Evolutionary conservation across 2,329 filamentous ascomycete genomes (phyloP).

Genomic region (Curvularia lunata): DNA sequence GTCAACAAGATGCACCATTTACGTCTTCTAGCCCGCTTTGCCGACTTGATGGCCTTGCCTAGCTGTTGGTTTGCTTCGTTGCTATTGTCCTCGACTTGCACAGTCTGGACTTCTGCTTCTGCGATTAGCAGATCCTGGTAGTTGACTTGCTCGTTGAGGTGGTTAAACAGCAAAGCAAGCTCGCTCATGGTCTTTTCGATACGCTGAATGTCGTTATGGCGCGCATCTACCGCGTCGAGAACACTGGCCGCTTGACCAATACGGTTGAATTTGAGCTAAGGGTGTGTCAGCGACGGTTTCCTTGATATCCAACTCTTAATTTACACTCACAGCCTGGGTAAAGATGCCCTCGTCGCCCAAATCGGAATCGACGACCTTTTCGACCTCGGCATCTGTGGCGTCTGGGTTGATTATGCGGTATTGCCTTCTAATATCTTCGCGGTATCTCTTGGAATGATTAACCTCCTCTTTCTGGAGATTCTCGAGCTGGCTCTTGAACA

Average conservation of each 20-base stretch:
- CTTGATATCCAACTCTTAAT: not conserved
- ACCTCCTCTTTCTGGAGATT: constrained; percentile 75
- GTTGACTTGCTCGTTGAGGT: too few relatives aligned
- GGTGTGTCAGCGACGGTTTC: constrained; percentile 2
- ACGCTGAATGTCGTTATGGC: constrained; percentile 81
- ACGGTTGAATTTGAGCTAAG: constrained; percentile 75
- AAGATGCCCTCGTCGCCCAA: constrained; percentile 83
- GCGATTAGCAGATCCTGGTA: constrained; percentile 70
- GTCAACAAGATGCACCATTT: constrained; percentile 82
- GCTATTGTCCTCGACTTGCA: constrained; percentile 69
- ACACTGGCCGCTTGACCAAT: constrained; percentile 74
- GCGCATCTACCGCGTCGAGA: constrained; percentile 78
- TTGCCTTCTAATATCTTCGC: constrained; percentile 79
- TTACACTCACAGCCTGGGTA: constrained; percentile 72
- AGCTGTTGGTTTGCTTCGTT: constrained; percentile 74
- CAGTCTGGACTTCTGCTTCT: constrained; percentile 69
- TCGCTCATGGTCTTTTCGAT: constrained; percentile 78
- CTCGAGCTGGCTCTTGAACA: constrained; percentile 74
- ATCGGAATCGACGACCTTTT: constrained; percentile 69
- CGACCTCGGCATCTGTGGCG: constrained; percentile 74
- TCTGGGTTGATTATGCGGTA: constrained; percentile 83
- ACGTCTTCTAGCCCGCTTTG: constrained; percentile 71
- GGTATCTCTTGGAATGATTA: constrained; percentile 72
- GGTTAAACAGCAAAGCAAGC: constrained; percentile 73
- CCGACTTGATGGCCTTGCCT: constrained; percentile 69